Base-by-base conservation (phyloP, 371 early-diverging fungal genomes). In the Neoconidiobolus thromboides region DNA sequence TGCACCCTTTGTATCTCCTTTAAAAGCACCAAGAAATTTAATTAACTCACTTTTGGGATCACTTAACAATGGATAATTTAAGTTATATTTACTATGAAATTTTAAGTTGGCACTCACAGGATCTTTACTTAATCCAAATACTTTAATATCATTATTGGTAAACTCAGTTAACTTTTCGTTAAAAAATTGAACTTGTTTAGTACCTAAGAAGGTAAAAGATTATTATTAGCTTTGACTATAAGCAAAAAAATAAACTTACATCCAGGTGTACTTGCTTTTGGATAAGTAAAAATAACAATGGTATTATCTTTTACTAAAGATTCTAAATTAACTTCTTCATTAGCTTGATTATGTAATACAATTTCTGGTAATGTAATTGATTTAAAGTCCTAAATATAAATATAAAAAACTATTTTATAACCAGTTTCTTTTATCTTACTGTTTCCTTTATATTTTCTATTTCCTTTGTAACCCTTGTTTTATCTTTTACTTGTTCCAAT, bases 151-250 rank as follows among this genome's bases (percentile, higher is more conserved):
- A 7, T n/a, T 5, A 0, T 42, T 14, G 3, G 3, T 43, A 37
- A 46, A 42, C 4, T 42, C 43, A 3, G 7, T 3, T 4, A 14
- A 57, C 2, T 15, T 14, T 15, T 57, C 57, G 5, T 44, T 7
- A 36, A 57, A 57, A 44, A 42, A 42, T 42, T 44, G 43, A 15
- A 46, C 57, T 36, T 57, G 57, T 42, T 44, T 57, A 44, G 57
- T 57, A 37, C 57, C 54, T 54, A 54, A 14, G 39, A 54, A 3
- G 7, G 41, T 1, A 1, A 39, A 38, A 39, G 39, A 38, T 54
- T 3, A 39, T 10, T 0, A 3, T 38, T n/a, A 49, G 4, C 4
- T 0, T 12, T 4, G 14, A 4, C 0, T 36, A 26, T 26, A 26
- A 26, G 26, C 0, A 26, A 26, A 26, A 26, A 26, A 10, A 54